Evolutionary conservation across 352 stramenopile species (phyloP), one percentile per base, ranked within the genome.

Genomic region (Pythium folliculosum): DNA sequence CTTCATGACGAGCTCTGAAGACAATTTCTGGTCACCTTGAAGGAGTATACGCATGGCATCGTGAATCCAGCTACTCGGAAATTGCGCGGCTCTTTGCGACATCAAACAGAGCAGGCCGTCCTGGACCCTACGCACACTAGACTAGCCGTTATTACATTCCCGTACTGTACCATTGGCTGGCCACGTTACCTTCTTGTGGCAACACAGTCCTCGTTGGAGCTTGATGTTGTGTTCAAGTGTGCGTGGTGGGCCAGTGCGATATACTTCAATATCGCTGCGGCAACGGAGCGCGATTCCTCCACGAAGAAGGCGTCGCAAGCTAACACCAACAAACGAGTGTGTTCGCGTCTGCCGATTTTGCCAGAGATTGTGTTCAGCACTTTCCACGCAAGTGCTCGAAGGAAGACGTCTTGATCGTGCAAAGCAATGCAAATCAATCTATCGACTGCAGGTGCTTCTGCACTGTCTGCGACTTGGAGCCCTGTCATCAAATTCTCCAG

Each of bases 21-120:
- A 35, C 21, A 70, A 21, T 22, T 19, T 40, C 10, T 37, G 19
- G 22, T 40, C 13, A 30, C 49, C 32, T 48, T 19, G 52, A n/a
- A 57, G 12, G 12, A 71, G 25, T 12, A 71, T 17, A n/a, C 13
- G n/a, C 22, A 43, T 37, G 3, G 57, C 27, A 14, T 72, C 65
- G 54, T 65, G 57, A 13, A 55, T 56, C 65, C 65, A 72, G 37
- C 65, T 72, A 35, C 21, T 52, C 8, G 65, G 65, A 43, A 68
- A 67, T 9, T 49, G 17, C 8, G 44, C 60, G 17, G 45, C 30
- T 25, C 14, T 48, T 57, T 32, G 25, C 16, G 51, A 30, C 50
- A 71, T 67, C 9, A 38, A 16, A 5, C n/a, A 40, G 14, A 71
- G 43, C 1, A 63, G 14, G 22, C 48, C 53, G 25, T 62, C 53